phyloP scores from a whole-genome alignment of 2,329 filamentous ascomycete species.

The Arthrobotrys conoides region DNA sequence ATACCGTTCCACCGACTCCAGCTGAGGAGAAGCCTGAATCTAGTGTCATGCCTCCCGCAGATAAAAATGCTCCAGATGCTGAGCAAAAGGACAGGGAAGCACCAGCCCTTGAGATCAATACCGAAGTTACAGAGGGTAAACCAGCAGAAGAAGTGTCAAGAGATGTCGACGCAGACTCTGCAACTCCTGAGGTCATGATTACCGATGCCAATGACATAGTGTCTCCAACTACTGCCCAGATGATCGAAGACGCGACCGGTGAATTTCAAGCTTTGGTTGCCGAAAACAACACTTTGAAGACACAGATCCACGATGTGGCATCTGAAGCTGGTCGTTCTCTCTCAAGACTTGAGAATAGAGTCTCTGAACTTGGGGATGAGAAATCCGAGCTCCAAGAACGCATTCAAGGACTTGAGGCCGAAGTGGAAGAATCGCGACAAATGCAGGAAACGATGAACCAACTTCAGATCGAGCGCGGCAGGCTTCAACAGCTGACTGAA shows the following conservation, averaged over 20 bases:
- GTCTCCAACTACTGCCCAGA: conserved; percentile 27
- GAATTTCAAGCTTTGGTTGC: conserved; percentile 51
- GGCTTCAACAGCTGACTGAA: conserved; percentile 28
- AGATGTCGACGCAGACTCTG: not conserved
- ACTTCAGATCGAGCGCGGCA: conserved; percentile 50
- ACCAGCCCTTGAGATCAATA: conserved; percentile 27
- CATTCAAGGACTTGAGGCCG: conserved; percentile 34
- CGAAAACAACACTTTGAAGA: conserved; percentile 51
- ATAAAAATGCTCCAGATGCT: conserved; percentile 5
- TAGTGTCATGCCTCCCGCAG: conserved; percentile 31
- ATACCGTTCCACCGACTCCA: conserved; percentile 39
- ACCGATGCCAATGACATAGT: conserved; percentile 16
- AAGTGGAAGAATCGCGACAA: conserved; percentile 45
- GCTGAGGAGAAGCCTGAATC: conserved; percentile 47
- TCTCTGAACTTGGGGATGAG: conserved; percentile 54
- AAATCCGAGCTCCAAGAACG: conserved; percentile 40
- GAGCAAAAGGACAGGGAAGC: conserved; percentile 14
- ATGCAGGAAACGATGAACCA: conserved; percentile 52
- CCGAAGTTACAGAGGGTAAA: conserved; percentile 14
- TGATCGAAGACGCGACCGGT: conserved; percentile 53
- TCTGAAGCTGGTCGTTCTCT: conserved; percentile 49
- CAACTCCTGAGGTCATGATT: conserved; percentile 33
- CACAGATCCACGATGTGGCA: conserved; percentile 50
- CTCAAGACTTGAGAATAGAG: conserved; percentile 51
- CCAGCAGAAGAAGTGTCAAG: conserved; percentile 16